phyloP scores from a whole-genome alignment of 139 green algal genomes.

The Yamagishiella unicocca region DNA sequence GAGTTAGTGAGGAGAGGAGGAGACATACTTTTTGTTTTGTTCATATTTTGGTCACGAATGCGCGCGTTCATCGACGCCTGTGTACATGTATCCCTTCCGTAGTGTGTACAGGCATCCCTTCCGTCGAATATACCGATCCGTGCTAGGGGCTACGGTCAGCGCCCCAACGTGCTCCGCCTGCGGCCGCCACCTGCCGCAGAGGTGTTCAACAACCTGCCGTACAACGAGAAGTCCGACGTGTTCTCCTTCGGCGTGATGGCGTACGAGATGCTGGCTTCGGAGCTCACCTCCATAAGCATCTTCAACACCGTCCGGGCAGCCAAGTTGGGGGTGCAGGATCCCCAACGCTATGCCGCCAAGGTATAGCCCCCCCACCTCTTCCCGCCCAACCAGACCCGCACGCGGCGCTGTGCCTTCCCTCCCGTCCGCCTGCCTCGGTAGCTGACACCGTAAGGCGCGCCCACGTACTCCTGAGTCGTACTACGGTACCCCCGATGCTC shows the following conservation, averaged over 20 bases:
- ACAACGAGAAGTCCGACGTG: slow-evolving; percentile 28
- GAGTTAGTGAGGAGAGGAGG: not conserved
- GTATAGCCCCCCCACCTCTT: not conserved
- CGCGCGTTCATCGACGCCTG: not conserved
- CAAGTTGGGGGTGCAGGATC: slow-evolving; percentile 7
- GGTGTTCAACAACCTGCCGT: slow-evolving; percentile 21
- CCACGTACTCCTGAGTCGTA: too few relatives aligned
- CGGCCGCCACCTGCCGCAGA: not conserved
- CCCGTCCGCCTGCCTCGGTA: too few relatives aligned
- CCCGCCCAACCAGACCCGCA: too few relatives aligned
- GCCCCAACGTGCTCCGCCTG: not conserved
- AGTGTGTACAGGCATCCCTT: too few relatives aligned
- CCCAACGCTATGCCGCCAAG: not conserved
- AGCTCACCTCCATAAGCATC: not conserved
- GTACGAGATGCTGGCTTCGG: slow-evolving; percentile 8
- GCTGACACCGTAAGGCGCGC: too few relatives aligned
- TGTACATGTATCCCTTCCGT: too few relatives aligned
- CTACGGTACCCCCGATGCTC: too few relatives aligned
- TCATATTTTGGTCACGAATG: too few relatives aligned
- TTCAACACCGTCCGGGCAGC: slow-evolving; percentile 26
- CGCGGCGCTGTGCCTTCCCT: too few relatives aligned
- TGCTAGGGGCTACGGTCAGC: not conserved
- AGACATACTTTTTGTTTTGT: too few relatives aligned
- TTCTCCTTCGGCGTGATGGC: slow-evolving; percentile 18
- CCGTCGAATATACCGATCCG: too few relatives aligned